phyloP scores from a whole-genome alignment of 768 basidiomycete genomes.

The Daedalea quercina region DNA sequence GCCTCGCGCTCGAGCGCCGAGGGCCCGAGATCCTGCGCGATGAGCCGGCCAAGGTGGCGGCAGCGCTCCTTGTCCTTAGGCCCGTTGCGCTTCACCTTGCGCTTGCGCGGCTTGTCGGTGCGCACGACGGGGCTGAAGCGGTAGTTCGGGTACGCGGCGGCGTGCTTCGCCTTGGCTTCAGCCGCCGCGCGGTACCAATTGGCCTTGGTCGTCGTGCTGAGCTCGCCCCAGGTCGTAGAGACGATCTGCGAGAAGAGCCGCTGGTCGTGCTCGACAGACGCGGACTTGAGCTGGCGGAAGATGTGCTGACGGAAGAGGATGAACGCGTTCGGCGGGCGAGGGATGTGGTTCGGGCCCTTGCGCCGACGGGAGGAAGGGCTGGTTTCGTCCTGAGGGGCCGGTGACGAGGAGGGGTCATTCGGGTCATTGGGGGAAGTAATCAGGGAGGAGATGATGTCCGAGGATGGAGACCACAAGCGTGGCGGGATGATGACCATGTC shows the following conservation, averaged over 20 bases:
- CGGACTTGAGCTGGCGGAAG: constrained; percentile 34
- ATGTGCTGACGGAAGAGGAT: constrained; percentile 67
- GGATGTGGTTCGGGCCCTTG: constrained; percentile 48
- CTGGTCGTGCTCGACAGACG: constrained; percentile 22
- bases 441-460: neutral
- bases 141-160: constrained; percentile 50
- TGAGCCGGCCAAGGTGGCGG: constrained; percentile 29
- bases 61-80: constrained; percentile 28
- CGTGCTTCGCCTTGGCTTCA: constrained; percentile 56
- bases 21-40: constrained; percentile 27
- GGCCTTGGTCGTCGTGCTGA: constrained; percentile 39
- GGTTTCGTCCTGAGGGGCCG: neutral
- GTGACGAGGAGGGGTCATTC: neutral
- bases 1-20: constrained; percentile 20
- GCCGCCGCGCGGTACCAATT: constrained; percentile 47
- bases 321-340: constrained; percentile 63
- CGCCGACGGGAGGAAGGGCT: neutral
- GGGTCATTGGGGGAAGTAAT: neutral
- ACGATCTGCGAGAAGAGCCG: constrained; percentile 67
- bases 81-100: constrained; percentile 21
- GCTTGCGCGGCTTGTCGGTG: constrained; percentile 8
- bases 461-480: neutral
- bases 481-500: neutral
- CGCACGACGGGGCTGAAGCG: constrained; percentile 43
- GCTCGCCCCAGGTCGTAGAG: constrained; percentile 63